Conservation (phyloP, 2,329 filamentous ascomycete species). For the Xylaria sp. region DNA sequence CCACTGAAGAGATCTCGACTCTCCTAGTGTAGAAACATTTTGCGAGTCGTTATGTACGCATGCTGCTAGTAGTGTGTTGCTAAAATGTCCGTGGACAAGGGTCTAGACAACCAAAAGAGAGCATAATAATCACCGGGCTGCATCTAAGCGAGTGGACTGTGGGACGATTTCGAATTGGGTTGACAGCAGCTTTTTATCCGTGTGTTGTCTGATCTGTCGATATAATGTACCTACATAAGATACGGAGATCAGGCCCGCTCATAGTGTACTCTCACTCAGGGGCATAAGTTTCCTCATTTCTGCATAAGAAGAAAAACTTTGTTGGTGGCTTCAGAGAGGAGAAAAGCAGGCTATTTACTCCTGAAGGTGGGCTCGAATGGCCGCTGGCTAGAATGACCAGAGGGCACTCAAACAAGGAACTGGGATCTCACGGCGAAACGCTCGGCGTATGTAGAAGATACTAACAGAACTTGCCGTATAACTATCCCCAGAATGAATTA, state of each 20-base stretch:
- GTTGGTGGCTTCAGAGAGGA: background rate
- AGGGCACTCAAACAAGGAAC: background rate
- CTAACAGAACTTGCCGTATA: background rate
- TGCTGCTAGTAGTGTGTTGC: background rate
- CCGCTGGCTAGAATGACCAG: background rate
- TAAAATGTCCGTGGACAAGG: background rate
- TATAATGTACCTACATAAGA: background rate
- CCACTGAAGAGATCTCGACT: constrained; percentile 3
- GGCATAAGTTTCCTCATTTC: background rate
- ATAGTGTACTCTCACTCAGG: background rate
- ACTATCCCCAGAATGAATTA: background rate
- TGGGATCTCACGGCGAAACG: background rate
- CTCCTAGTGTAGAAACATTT: background rate
- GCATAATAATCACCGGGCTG: constrained; percentile 5
- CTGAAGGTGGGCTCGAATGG: background rate
- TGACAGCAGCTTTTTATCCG: constrained; percentile 1
- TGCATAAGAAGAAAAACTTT: background rate
- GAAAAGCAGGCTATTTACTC: background rate
- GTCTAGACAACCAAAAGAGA: background rate
- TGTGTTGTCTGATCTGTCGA: background rate
- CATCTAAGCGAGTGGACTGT: constrained; percentile 3
- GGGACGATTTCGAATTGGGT: constrained; percentile 4
- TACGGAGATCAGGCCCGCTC: background rate
- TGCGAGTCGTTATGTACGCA: background rate
- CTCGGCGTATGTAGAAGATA: background rate